These are phyloP conservation scores for Craterostigma plantagineum DNA, from an alignment of 257 asterid genomes.

Conservation along the genomic window DNA sequence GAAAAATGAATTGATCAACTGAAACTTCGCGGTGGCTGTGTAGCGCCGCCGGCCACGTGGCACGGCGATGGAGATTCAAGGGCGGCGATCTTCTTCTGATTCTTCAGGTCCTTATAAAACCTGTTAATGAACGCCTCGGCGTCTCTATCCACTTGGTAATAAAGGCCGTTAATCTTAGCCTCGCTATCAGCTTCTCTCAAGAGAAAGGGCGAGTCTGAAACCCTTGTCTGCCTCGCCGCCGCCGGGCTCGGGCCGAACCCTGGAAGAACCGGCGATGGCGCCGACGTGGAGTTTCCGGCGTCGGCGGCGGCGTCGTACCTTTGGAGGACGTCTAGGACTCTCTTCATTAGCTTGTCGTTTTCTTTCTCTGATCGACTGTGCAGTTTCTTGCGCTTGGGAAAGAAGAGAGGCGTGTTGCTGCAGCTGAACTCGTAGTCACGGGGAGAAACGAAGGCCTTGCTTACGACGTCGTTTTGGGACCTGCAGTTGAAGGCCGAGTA, in stretches of 20 bases:
- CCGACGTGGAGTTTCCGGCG: too few relatives aligned
- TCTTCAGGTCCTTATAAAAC: conserved; percentile 33
- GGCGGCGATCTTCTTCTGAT: conserved; percentile 19
- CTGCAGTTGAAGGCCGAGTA: conserved; percentile 22
- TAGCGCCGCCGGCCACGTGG: conserved; percentile 9
- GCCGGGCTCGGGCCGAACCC: conserved; percentile 6
- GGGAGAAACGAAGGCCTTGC: conserved; percentile 17
- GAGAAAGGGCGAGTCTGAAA: conserved; percentile 13
- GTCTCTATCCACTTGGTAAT: conserved; percentile 21
- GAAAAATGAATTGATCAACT: too few relatives aligned
- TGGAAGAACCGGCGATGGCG: conserved; percentile 1
- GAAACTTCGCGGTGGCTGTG: neutral
- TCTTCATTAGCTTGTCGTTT: too few relatives aligned
- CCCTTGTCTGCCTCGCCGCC: conserved; percentile 12
- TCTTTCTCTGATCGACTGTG: too few relatives aligned
- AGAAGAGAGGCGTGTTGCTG: conserved; percentile 20
- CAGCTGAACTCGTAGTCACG: conserved; percentile 35
- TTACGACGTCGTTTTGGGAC: conserved; percentile 9
- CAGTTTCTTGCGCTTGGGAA: too few relatives aligned
- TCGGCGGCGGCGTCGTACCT: conserved; percentile 7
- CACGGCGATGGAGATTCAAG: conserved; percentile 29
- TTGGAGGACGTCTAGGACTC: neutral
- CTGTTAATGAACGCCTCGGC: conserved; percentile 30
- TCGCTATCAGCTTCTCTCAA: conserved; percentile 3
- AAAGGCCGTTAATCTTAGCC: neutral